Conservation (phyloP, 2,329 filamentous ascomycete genomes). For the Calonectria leucothoes region DNA sequence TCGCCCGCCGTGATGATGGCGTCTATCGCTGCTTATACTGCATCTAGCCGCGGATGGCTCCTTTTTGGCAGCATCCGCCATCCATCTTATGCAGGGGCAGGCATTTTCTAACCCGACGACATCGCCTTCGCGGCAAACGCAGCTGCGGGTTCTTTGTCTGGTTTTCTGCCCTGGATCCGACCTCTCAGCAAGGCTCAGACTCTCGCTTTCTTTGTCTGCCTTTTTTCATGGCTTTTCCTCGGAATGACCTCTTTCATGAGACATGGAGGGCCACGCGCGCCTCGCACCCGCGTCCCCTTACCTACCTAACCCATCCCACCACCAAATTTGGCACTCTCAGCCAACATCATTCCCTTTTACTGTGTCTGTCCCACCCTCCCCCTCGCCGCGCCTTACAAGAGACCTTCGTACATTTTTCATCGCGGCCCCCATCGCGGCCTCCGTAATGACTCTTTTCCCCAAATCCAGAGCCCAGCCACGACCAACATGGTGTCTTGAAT, state of each 20-base stretch:
- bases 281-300: conserved; percentile 10
- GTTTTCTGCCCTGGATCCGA: neutral
- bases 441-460: conserved; percentile 4
- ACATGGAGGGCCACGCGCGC: conserved; percentile 31
- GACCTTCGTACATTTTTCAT: conserved; percentile 12
- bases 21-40: neutral
- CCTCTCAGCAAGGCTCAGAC: neutral
- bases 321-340: neutral
- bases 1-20: neutral
- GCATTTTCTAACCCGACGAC: neutral
- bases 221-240: neutral
- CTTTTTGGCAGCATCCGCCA: neutral
- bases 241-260: conserved; percentile 27
- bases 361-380: conserved; percentile 4
- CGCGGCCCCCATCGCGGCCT: conserved; percentile 11
- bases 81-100: neutral
- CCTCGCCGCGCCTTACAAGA: neutral
- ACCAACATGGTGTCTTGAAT: conserved; percentile 9
- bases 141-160: neutral
- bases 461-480: conserved; percentile 16
- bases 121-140: neutral
- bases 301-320: conserved; percentile 14
- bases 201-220: neutral
- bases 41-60: conserved; percentile 9
- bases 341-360: conserved; percentile 6